These are phyloP conservation scores for Lasiodiplodia theobromae DNA, from an alignment of 2,329 filamentous ascomycete genomes.

Conservation along the genomic window DNA sequence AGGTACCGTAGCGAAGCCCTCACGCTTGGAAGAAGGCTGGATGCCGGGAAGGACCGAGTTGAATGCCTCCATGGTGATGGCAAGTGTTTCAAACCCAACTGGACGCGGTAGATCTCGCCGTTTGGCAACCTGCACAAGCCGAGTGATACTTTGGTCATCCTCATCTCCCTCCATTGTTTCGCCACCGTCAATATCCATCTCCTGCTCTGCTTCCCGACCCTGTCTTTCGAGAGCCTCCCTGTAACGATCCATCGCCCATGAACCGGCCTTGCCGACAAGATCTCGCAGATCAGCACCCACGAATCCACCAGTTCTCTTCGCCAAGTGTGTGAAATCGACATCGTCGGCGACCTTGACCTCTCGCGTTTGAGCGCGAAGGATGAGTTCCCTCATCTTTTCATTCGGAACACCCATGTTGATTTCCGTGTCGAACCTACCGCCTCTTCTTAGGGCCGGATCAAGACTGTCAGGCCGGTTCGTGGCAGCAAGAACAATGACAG, in stretches of 20 bases:
- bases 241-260: constrained; percentile 69
- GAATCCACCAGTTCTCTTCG: constrained; percentile 88
- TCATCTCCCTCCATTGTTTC: constrained; percentile 29
- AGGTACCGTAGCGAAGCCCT: constrained; percentile 94
- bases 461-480: constrained; percentile 88
- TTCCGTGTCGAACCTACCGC: constrained; percentile 80
- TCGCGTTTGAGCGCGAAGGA: constrained; percentile 75
- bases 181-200: constrained; percentile 61
- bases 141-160: constrained; percentile 41
- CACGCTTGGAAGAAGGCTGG: constrained; percentile 82
- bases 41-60: constrained; percentile 75
- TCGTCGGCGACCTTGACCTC: constrained; percentile 70
- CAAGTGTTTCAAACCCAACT: constrained; percentile 61
- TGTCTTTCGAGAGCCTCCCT: constrained; percentile 58
- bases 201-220: constrained; percentile 42
- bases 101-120: constrained; percentile 59
- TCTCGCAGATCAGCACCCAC: constrained; percentile 88
- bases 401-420: constrained; percentile 90
- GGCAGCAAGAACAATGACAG: constrained; percentile 88
- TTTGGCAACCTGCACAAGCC: constrained; percentile 60
- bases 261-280: constrained; percentile 69
- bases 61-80: constrained; percentile 74
- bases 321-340: constrained; percentile 76
- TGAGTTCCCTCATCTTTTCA: constrained; percentile 76
- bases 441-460: constrained; percentile 77